phyloP scores from a whole-genome alignment of 2,329 filamentous ascomycete species.

The Penicillium palitans region DNA sequence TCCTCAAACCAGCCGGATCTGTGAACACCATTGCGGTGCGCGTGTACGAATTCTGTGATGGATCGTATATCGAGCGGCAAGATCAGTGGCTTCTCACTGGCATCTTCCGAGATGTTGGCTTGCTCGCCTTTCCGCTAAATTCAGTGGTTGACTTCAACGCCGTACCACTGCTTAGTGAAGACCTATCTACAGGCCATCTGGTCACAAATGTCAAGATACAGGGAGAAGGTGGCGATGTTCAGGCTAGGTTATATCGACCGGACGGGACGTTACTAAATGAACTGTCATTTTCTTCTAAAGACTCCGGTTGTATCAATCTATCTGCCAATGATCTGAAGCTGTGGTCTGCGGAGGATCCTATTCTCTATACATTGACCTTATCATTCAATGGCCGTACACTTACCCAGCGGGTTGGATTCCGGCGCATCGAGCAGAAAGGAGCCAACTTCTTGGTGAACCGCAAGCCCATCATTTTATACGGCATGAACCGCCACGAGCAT shows the following conservation, averaged over 20 bases:
- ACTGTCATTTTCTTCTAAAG: not conserved
- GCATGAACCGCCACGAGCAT: conserved; percentile 70
- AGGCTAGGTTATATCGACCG: not conserved
- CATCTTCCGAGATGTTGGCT: conserved; percentile 67
- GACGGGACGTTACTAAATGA: not conserved
- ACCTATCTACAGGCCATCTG: not conserved
- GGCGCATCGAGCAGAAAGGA: conserved; percentile 55
- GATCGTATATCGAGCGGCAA: conserved; percentile 67
- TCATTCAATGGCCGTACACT: conserved; percentile 31
- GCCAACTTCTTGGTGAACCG: conserved; percentile 65
- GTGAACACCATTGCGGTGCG: conserved; percentile 60
- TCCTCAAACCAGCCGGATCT: conserved; percentile 41
- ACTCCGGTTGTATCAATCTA: not conserved
- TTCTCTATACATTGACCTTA: conserved; percentile 59
- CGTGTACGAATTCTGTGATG: conserved; percentile 72
- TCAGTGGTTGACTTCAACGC: conserved; percentile 54
- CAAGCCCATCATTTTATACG: conserved; percentile 59
- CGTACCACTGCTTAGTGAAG: conserved; percentile 24
- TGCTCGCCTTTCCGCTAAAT: conserved; percentile 57
- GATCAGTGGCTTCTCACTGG: conserved; percentile 69
- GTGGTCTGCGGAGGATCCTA: conserved; percentile 68
- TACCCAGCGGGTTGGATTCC: conserved; percentile 62
- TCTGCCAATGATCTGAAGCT: conserved; percentile 57
- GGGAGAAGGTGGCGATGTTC: conserved; percentile 52
- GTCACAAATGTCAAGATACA: conserved; percentile 54